Base-by-base conservation (phyloP, 768 basidiomycete species). In the Tulasnella sp. region DNA sequence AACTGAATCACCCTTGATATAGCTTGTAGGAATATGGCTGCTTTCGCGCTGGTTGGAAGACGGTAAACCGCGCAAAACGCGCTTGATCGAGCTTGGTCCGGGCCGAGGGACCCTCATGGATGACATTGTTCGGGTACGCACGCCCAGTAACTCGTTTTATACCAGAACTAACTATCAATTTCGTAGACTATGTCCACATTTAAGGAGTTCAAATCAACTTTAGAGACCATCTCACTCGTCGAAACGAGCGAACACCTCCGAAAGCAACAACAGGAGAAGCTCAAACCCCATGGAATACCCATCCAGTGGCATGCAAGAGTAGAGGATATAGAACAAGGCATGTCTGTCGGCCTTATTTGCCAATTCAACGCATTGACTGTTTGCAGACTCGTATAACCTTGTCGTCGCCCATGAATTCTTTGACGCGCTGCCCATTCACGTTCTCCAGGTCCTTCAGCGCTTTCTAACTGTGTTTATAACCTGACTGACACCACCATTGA, bases 371-470 rank as follows among this genome's bases (percentile, higher is more conserved):
- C 12, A n/a, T 29, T 58, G 9, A 56, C 41, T 49, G 9, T 23
- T 5, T n/a, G 66, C 68, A 49, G 49, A 51, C 51, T 49, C 45
- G 48, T 97, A 82, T 68, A 92, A 91, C 0, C 81, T 96, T 73
- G 68, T 96, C 21, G 71, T 97, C 14, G 96, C 96, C 0, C 93
- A 99, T 68, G 96, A 98, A 66, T 94, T 98, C 70, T 98, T 99
- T 61, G 96, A 98, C 67, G 93, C 93, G 0, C 74, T 99, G 41
- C 94, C 96, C 0, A 82, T 97, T 45, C 88, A 96, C 68, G 72
- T 92, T 35, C 71, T 98, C 35, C 82, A 94, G 74, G 92, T 90
- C 62, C 14, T 2, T 32, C 12, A 21, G 4, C 37, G 4, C 19
- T 3, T 29, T 8, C 14, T 50, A 40, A 11, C 31, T 14, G 2